These are phyloP conservation scores for Pestalotiopsis sp. DNA, from an alignment of 2,329 filamentous ascomycete genomes.

Conservation along the genomic window DNA sequence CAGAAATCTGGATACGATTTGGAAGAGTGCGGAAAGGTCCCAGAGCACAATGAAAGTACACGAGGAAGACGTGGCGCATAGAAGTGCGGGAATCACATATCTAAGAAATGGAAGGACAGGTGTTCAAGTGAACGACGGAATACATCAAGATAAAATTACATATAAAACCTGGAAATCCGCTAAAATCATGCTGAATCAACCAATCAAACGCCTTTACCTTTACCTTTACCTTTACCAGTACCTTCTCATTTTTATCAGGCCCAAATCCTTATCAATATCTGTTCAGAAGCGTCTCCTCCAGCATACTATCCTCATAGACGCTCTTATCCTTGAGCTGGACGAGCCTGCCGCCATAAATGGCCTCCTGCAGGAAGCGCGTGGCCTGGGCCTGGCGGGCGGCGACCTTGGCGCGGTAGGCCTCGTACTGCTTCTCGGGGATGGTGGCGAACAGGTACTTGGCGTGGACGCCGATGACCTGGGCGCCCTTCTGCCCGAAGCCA, in stretches of 20 bases:
- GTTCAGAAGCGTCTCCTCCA: conserved; percentile 1
- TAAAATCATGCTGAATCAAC: neutral
- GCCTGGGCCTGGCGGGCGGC: neutral
- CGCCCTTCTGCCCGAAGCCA: conserved; percentile 48
- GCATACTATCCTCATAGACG: conserved; percentile 4
- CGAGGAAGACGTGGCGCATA: no score
- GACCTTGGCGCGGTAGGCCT: conserved; percentile 15
- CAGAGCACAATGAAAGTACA: no score
- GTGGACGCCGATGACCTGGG: conserved; percentile 36
- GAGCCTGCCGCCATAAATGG: conserved; percentile 1
- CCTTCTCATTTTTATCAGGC: neutral
- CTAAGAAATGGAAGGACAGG: no score
- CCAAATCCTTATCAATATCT: neutral
- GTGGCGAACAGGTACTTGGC: conserved; percentile 38
- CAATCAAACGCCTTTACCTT: neutral
- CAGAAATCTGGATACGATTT: neutral
- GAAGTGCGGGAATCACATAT: no score
- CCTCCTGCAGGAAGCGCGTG: conserved; percentile 4
- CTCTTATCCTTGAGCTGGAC: conserved; percentile 14
- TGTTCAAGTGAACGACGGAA: neutral
- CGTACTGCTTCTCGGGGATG: conserved; percentile 20
- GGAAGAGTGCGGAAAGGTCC: neutral
- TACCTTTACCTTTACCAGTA: neutral
- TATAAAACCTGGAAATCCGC: neutral
- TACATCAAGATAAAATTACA: neutral